Conservation (phyloP, 1,139 yeast species). For the Lodderomyces margitis region DNA sequence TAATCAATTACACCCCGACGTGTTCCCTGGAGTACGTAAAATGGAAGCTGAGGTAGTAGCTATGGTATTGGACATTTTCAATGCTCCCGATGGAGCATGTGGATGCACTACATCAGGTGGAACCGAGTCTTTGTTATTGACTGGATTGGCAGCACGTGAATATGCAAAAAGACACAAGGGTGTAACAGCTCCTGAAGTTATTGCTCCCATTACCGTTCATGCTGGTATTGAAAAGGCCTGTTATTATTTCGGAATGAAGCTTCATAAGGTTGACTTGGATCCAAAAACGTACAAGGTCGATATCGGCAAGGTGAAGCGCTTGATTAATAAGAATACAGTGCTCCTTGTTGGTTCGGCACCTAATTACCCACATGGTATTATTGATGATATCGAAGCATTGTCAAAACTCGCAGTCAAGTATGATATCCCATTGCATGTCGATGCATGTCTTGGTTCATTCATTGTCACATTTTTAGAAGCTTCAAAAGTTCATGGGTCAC, state of each 20-base stretch:
- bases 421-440: constrained; percentile 85
- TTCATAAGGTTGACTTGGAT: constrained; percentile 78
- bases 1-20: constrained; percentile 95
- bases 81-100: constrained; percentile 71
- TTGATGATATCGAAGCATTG: constrained; percentile 79
- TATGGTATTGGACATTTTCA: constrained; percentile 78
- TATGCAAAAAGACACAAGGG: constrained; percentile 56
- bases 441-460: constrained; percentile 93
- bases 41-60: constrained; percentile 96
- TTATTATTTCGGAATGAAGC: constrained; percentile 81
- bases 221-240: constrained; percentile 97
- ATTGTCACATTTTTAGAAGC: constrained; percentile 76
- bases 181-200: constrained; percentile 74
- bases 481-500: constrained; percentile 52
- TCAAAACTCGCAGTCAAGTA: constrained; percentile 63
- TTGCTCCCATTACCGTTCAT: constrained; percentile 87
- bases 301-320: constrained; percentile 54
- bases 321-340: constrained; percentile 77
- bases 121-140: constrained; percentile 82
- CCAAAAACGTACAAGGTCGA: constrained; percentile 69
- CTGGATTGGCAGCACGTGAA: constrained; percentile 85
- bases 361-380: constrained; percentile 93
- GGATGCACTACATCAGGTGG: constrained; percentile 98
- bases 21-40: constrained; percentile 92
- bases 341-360: constrained; percentile 92